phyloP scores from a whole-genome alignment of 306 rosid species.

The Rubus parviflorus region DNA sequence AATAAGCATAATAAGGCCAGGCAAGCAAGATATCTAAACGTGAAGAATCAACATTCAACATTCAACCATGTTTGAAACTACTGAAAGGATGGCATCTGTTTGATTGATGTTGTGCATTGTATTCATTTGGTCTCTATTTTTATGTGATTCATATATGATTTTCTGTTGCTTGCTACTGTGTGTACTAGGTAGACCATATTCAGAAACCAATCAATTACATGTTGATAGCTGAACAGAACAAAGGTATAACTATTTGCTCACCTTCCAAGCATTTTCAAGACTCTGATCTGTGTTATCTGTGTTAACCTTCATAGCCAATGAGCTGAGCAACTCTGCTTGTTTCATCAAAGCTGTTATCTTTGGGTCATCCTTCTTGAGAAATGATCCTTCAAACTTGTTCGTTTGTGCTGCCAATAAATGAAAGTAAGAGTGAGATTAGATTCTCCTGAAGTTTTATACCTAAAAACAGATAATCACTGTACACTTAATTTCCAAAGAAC shows the following conservation, averaged over 20 bases:
- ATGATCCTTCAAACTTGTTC: constrained; percentile 65
- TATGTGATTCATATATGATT: constrained; percentile 6
- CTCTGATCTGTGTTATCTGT: constrained; percentile 85
- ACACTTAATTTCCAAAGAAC: constrained; percentile 9
- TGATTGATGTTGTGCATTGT: neutral
- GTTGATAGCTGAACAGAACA: constrained; percentile 17
- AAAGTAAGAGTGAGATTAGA: constrained; percentile 29
- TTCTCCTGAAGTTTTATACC: neutral
- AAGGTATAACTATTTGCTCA: constrained; percentile 39
- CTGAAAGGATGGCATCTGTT: neutral
- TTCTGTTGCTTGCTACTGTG: constrained; percentile 11
- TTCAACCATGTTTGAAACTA: neutral
- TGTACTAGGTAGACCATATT: constrained; percentile 10
- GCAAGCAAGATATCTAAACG: neutral
- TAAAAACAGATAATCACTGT: constrained; percentile 13
- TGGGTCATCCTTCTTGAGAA: constrained; percentile 87
- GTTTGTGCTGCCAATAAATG: constrained; percentile 45
- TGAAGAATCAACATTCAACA: neutral
- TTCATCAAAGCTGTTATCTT: constrained; percentile 78
- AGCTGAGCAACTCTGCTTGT: constrained; percentile 93
- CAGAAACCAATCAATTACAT: constrained; percentile 12
- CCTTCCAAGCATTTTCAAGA: constrained; percentile 99
- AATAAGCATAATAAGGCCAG: neutral
- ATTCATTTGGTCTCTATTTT: neutral
- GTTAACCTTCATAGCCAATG: constrained; percentile 81